phyloP scores from a whole-genome alignment of 1,284 basidiomycete species.

The Moesziomyces parantarcticus region DNA sequence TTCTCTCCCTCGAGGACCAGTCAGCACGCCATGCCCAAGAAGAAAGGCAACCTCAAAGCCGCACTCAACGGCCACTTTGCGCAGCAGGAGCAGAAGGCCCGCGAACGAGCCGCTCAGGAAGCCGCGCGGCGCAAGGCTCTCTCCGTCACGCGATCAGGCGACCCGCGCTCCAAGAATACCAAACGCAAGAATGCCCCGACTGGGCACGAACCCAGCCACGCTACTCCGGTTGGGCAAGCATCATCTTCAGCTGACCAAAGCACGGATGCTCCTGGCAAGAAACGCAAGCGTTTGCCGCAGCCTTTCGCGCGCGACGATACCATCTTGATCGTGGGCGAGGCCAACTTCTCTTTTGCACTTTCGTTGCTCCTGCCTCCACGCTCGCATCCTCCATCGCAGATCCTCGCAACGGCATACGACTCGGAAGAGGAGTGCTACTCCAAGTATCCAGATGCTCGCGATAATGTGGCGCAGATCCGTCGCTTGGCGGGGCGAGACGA shows the following conservation, averaged over 20 bases:
- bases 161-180: slow-evolving; percentile 10
- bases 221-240: not conserved
- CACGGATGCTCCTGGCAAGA: not conserved
- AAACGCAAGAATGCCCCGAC: slow-evolving; percentile 8
- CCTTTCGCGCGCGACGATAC: slow-evolving; percentile 81
- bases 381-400: slow-evolving; percentile 73
- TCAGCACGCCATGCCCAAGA: slow-evolving; percentile 47
- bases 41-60: slow-evolving; percentile 51
- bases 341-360: slow-evolving; percentile 88
- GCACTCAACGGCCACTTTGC: slow-evolving; percentile 47
- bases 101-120: slow-evolving; percentile 43
- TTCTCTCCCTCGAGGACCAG: not conserved
- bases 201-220: not conserved
- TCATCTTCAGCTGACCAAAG: not conserved
- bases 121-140: slow-evolving; percentile 48
- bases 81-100: slow-evolving; percentile 31
- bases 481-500: slow-evolving; percentile 72
- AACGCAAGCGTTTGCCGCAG: slow-evolving; percentile 65
- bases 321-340: slow-evolving; percentile 89
- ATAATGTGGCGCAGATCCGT: slow-evolving; percentile 72
- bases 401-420: slow-evolving; percentile 91
- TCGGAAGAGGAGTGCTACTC: slow-evolving; percentile 78
- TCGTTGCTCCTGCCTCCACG: slow-evolving; percentile 74
- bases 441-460: slow-evolving; percentile 85
- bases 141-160: slow-evolving; percentile 28